Conservation (phyloP, 2,329 filamentous ascomycete species). For the Fusarium napiforme region DNA sequence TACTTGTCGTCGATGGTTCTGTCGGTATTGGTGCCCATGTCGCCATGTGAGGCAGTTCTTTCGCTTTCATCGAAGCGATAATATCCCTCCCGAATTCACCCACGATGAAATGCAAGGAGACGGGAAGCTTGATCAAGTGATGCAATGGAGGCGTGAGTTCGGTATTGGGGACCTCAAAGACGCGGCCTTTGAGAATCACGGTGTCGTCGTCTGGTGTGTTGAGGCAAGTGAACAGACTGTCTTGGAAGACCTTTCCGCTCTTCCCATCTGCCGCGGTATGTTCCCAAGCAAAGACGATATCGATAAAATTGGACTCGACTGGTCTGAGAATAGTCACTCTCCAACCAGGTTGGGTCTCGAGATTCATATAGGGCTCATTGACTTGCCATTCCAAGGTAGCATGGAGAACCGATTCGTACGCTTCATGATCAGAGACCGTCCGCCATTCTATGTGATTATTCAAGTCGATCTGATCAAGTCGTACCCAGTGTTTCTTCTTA, state of each 20-base stretch:
- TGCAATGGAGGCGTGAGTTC: constrained; percentile 8
- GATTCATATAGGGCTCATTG: background rate
- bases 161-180: background rate
- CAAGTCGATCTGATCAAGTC: constrained; percentile 9
- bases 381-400: constrained; percentile 2
- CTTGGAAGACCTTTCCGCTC: constrained; percentile 14
- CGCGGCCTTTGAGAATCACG: background rate
- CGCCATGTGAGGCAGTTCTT: background rate
- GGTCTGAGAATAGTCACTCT: background rate
- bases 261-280: constrained; percentile 24
- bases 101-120: background rate
- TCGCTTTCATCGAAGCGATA: background rate
- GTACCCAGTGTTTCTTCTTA: constrained; percentile 18
- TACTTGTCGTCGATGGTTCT: background rate
- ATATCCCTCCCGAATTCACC: background rate
- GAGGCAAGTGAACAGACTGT: constrained; percentile 1
- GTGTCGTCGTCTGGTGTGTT: background rate
- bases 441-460: constrained; percentile 20
- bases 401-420: background rate
- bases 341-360: constrained; percentile 8
- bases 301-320: background rate
- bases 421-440: background rate
- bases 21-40: constrained; percentile 14
- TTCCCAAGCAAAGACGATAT: constrained; percentile 27
- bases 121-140: background rate